Evolutionary conservation across 202 grass and related monocot species (phyloP).

Genomic region (Setaria viridis): DNA sequence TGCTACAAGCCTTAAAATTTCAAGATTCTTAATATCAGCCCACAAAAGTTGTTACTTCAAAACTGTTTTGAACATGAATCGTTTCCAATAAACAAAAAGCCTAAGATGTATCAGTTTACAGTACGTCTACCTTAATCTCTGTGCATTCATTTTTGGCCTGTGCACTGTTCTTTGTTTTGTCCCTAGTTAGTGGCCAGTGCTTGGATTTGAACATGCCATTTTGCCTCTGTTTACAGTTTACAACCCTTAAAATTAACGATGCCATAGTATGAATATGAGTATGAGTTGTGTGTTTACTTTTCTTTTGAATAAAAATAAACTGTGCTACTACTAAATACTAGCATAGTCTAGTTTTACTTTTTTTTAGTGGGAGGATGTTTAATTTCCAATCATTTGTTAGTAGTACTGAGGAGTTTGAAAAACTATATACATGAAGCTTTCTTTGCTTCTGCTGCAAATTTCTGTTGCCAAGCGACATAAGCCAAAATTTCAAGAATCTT

Average conservation of each 20-base stretch:
- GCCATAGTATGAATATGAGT: neutral
- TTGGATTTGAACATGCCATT: constrained; percentile 25
- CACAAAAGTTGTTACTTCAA: neutral
- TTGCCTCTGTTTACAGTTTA: constrained; percentile 14
- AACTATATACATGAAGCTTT: neutral
- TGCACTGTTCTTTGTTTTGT: neutral
- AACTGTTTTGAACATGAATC: constrained; percentile 11
- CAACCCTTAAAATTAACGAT: neutral
- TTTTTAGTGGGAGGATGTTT: neutral
- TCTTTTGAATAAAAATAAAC: neutral
- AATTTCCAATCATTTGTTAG: neutral
- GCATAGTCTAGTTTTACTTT: neutral
- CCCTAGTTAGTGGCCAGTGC: neutral
- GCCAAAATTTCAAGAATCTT: neutral
- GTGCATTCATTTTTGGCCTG: constrained; percentile 27
- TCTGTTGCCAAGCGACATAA: constrained; percentile 15
- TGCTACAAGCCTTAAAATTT: neutral
- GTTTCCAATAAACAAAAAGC: neutral
- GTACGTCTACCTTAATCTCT: no score
- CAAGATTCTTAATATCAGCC: neutral
- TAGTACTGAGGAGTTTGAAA: neutral
- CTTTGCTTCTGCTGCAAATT: neutral
- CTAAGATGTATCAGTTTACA: neutral
- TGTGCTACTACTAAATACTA: neutral
- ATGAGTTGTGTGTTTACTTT: constrained; percentile 9